Percentiles rank a stretch among this genome's conserved stretches.
These are phyloP conservation scores for Hygrophila difformis DNA, from an alignment of 257 asterid species.

Conservation along the genomic window DNA sequence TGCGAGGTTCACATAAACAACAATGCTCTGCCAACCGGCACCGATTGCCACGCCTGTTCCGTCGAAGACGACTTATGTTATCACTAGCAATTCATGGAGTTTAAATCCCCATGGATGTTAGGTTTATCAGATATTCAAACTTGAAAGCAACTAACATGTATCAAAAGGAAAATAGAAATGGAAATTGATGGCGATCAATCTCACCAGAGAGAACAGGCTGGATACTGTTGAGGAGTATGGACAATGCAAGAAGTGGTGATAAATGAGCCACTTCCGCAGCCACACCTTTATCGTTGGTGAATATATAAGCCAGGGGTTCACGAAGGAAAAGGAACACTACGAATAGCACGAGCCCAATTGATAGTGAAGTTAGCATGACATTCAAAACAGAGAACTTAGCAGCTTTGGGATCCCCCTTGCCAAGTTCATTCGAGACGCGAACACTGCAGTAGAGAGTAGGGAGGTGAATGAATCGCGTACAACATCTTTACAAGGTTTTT, in stretches of 20 bases:
- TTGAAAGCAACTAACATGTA: not conserved
- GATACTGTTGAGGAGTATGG: slow-evolving; percentile 54
- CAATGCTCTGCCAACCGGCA: slow-evolving; percentile 59
- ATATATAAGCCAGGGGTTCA: slow-evolving; percentile 44
- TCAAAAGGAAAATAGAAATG: no score
- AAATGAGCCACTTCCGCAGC: slow-evolving; percentile 37
- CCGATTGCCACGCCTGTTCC: slow-evolving; percentile 61
- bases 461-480: not conserved
- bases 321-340: slow-evolving; percentile 44
- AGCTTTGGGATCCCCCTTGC: slow-evolving; percentile 52
- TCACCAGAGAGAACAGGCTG: slow-evolving; percentile 69
- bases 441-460: slow-evolving; percentile 29
- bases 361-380: slow-evolving; percentile 37
- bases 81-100: not conserved
- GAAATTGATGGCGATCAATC: not conserved
- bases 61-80: not conserved
- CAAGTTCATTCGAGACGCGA: slow-evolving; percentile 67
- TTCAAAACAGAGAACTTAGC: slow-evolving; percentile 44
- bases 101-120: not conserved
- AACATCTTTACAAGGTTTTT: not conserved
- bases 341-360: slow-evolving; percentile 35
- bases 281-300: slow-evolving; percentile 31
- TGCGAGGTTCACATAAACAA: slow-evolving; percentile 49
- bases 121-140: no score
- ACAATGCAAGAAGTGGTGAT: slow-evolving; percentile 56